Base-by-base conservation (phyloP, 1,139 yeast genomes). In the Debaryomyces subglobosus region DNA sequence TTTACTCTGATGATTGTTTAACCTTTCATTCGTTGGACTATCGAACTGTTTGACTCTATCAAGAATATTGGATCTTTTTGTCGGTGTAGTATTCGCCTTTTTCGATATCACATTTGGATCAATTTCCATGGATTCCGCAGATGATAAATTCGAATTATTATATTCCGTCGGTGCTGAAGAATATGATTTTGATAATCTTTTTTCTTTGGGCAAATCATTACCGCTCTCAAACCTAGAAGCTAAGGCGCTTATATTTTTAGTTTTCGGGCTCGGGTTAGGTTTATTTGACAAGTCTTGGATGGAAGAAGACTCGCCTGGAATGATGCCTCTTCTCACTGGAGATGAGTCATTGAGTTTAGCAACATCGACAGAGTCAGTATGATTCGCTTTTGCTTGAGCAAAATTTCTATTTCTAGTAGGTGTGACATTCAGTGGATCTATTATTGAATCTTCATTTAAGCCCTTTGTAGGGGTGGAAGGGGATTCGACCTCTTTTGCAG, bases 11-110 rank as follows among this genome's bases (percentile, higher is more conserved):
- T 16, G 6, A 3, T 32, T 16, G n/a, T 32, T 16, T 15, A 15
- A 15, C 9, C 9, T 24, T 23, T 49, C 51, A 13, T 50, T 53
- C 6, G 51, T 45, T 10, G 73, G 65, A 46, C 64, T 63, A 52
- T 74, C 78, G 53, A 72, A 74, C 46, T 72, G 71, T 50, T 63
- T 71, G 7, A 74, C 74, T 52, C 68, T 69, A 49, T 74, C 78
- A 48, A 72, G 61, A 13, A 74, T 70, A 49, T 62, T 64, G 25
- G 55, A 52, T 43, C 55, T 56, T 36, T 53, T 62, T 7, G 61
- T 45, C 5, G 63, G 61, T 1, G 58, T 43, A 6, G 44, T 24
- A 24, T 18, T 35, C 13, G 2, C n/a, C 15, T 48, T 47, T n/a
- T 48, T 39, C 13, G 58, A 55, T 8, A 15, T 32, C 12, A 18